Conservation (phyloP, 495 filamentous ascomycete species). For the Daldinia concentrica region DNA sequence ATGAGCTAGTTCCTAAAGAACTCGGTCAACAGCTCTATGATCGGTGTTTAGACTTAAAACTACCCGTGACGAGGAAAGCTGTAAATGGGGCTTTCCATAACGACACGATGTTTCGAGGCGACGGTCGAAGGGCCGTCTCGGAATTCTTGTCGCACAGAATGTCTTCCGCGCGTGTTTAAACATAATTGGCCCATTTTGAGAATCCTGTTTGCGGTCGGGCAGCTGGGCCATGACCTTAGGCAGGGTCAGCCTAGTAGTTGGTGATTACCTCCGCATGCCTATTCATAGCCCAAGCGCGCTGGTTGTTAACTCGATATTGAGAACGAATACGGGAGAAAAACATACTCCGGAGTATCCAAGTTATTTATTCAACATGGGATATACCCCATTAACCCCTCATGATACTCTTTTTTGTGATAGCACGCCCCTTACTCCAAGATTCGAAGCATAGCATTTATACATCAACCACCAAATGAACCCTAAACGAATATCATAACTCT, state of each 20-base stretch:
- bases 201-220: background rate
- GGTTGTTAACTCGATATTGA: background rate
- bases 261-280: background rate
- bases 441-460: background rate
- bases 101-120: conserved; percentile 54
- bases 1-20: conserved; percentile 72
- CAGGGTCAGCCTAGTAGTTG: background rate
- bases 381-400: background rate
- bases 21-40: conserved; percentile 62
- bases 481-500: too few species aligned
- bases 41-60: conserved; percentile 51
- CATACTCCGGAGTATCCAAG: background rate
- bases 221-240: background rate
- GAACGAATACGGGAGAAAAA: background rate
- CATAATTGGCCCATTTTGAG: conserved; percentile 16
- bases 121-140: conserved; percentile 54
- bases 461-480: too few species aligned
- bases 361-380: background rate
- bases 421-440: background rate
- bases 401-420: background rate
- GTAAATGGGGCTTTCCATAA: conserved; percentile 57
- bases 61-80: conserved; percentile 50
- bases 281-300: too few species aligned
- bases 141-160: conserved; percentile 44
- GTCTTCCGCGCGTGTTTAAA: conserved; percentile 25